Evolutionary conservation across 306 rosid genomes (phyloP).

Genomic region (Cucurbita pepo): DNA sequence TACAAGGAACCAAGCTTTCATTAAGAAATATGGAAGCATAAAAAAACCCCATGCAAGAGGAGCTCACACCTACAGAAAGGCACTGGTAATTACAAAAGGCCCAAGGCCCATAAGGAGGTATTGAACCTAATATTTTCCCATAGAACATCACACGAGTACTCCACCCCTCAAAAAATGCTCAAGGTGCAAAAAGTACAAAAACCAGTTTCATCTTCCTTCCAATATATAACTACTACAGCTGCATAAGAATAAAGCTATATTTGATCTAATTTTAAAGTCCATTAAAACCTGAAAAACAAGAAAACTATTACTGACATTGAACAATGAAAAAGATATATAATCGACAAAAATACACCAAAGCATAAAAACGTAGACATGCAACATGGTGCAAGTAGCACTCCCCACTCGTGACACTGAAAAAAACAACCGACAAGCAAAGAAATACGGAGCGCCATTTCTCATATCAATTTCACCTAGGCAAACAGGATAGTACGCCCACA

Average conservation of each 20-base stretch:
- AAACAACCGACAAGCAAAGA: neutral
- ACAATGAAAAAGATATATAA: no score
- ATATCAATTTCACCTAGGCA: neutral
- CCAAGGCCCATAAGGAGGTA: neutral
- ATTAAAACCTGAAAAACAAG: neutral
- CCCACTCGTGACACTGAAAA: neutral
- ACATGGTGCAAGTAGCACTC: neutral
- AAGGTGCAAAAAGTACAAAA: neutral
- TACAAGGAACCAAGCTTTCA: neutral
- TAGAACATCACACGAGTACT: neutral
- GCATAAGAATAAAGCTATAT: neutral
- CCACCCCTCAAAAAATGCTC: no score
- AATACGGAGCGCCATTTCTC: neutral
- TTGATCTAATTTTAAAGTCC: neutral
- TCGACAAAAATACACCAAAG: neutral
- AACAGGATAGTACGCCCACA: neutral
- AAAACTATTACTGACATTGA: neutral
- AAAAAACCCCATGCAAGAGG: neutral
- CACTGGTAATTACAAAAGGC: neutral
- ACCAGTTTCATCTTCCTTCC: neutral
- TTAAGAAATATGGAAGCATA: neutral
- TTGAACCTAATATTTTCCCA: neutral
- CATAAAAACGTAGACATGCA: neutral
- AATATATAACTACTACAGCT: neutral
- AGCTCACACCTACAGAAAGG: neutral